A percentile compares a stretch with the other conserved stretches of the same genome.
phyloP scores from a whole-genome alignment of 169 alveolate genomes.

The Cyclospora cayetanensis region DNA sequence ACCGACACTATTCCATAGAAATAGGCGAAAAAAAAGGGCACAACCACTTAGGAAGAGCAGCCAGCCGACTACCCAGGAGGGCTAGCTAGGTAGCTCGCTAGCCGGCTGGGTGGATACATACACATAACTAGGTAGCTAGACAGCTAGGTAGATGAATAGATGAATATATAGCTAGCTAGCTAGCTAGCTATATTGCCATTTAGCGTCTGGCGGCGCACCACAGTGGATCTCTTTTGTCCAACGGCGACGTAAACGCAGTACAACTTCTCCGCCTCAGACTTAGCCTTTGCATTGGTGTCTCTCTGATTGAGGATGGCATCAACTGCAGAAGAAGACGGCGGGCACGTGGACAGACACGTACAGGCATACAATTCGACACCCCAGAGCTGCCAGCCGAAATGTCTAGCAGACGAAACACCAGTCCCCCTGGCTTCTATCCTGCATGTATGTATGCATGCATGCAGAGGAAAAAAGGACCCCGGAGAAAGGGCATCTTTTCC shows the following conservation, averaged over 20 bases:
- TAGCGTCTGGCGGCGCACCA: constrained; percentile 82
- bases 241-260: constrained; percentile 98
- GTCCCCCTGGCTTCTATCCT: not conserved
- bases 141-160: not conserved
- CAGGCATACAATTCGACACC: not conserved
- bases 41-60: no score
- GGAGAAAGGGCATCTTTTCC: not conserved
- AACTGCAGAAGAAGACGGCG: constrained; percentile 67
- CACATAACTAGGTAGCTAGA: not conserved
- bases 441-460: not conserved
- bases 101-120: not conserved
- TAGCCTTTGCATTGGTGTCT: constrained; percentile 80
- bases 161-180: not conserved
- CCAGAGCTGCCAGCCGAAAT: not conserved
- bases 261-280: constrained; percentile 87
- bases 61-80: no score
- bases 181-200: constrained; percentile 82
- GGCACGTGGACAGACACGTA: not conserved
- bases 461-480: not conserved
- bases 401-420: no score
- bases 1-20: no score
- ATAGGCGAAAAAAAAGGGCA: no score
- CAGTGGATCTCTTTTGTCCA: constrained; percentile 97
- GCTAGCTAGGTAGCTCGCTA: not conserved
- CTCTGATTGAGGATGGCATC: constrained; percentile 97